Evolutionary conservation across 2,329 filamentous ascomycete genomes (phyloP), one percentile per base, ranked within the genome.

Genomic region (Curvularia lunata): DNA sequence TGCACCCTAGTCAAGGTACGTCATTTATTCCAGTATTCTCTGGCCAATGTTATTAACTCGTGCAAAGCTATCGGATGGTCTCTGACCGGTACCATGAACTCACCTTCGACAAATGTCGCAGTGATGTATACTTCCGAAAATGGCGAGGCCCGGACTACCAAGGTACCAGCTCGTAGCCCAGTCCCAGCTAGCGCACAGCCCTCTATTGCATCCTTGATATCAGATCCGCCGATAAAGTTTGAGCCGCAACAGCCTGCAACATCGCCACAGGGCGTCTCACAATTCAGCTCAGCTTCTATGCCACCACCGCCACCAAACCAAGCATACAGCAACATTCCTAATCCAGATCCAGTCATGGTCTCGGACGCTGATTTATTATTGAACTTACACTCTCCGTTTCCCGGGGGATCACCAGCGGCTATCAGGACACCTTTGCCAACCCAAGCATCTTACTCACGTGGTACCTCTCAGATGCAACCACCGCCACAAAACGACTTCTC

Each of bases 41-140:
- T 27, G 27, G 4, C 6, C 10, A 13, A 18, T 21, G 10, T 40
- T n/a, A 46, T 64, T 71, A 50, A 72, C 49, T 18, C 49, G 34
- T 21, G 30, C 12, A 56, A 56, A 84, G 85, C 86, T 0, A 91
- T 96, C 57, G 92, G 91, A 1, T 96, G 91, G 89, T 92, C 91
- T 7, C 79, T 96, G n/a, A 92, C 92, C 0, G 92, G 92, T 13
- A 94, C 89, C 1, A 92, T 91, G 53, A 92, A 96, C 69, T 95
- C 91, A 3, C 89, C 91, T 1, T 92, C 88, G 62, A 92, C 91
- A 0, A 95, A 91, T 70, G 80, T 96, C 4, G 93, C 91, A 1
- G 84, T 94, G 54, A 85, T 96, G 71, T 96, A 92, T 72, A 88
- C 91, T 58, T 87, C 83, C 55, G 78, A 79, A 21, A 70, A 67